These are phyloP conservation scores for Candida dajiaensis DNA, from an alignment of 805 yeast genomes.

Conservation along the genomic window DNA sequence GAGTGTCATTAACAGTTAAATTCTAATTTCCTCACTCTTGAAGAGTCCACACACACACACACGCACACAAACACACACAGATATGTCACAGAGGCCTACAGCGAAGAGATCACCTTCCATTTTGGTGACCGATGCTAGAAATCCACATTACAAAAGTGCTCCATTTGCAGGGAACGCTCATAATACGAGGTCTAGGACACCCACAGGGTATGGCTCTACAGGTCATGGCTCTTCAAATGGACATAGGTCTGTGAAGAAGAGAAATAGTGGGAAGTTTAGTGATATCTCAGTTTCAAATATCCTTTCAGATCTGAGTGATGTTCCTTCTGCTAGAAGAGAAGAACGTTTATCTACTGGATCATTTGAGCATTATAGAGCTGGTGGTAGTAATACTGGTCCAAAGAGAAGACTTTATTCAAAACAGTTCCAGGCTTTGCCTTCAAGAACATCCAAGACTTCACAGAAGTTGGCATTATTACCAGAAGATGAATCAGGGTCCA, in stretches of 20 bases:
- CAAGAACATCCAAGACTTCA: constrained; percentile 79
- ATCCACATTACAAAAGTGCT: constrained; percentile 50
- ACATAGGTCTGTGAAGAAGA: constrained; percentile 10
- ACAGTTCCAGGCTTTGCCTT: constrained; percentile 49
- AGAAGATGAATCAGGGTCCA: constrained; percentile 26
- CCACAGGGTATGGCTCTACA: background rate
- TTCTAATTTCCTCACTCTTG: background rate
- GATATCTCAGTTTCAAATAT: constrained; percentile 79
- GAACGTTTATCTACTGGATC: constrained; percentile 37
- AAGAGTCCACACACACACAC: background rate
- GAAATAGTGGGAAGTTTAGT: constrained; percentile 44
- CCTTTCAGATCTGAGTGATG: constrained; percentile 73
- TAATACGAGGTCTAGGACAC: constrained; percentile 6
- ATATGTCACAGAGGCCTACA: constrained; percentile 42
- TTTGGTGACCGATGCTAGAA: constrained; percentile 83
- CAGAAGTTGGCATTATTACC: constrained; percentile 88
- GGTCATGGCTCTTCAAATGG: background rate
- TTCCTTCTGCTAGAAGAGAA: constrained; percentile 64
- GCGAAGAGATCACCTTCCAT: constrained; percentile 91
- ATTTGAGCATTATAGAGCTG: constrained; percentile 1
- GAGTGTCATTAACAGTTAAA: background rate
- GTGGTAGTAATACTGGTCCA: constrained; percentile 1
- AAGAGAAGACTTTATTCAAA: constrained; percentile 33
- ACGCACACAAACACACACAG: background rate
- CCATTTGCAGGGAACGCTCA: constrained; percentile 69